Percentiles rank a stretch among this genome's conserved stretches.
Conservation (phyloP, 345 rosid genomes). For the Alliaria petiolata region DNA sequence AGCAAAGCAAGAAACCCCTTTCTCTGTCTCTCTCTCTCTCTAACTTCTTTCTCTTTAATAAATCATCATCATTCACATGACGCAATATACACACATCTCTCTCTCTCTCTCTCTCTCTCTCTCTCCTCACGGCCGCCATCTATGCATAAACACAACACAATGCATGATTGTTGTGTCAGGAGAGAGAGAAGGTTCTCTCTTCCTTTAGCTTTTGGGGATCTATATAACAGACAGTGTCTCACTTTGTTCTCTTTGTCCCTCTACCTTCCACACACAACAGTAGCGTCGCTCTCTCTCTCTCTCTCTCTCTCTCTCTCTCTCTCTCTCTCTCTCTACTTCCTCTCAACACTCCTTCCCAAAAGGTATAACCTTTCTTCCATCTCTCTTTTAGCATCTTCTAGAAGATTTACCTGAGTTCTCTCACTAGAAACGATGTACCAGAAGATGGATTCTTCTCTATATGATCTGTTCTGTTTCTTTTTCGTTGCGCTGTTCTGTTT, state of each 20-base stretch:
- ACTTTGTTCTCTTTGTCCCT: slow-evolving; percentile 54
- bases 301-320: too few species aligned
- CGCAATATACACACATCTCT: slow-evolving; percentile 39
- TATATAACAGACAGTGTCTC: slow-evolving; percentile 48
- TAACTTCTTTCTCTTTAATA: slow-evolving; percentile 17
- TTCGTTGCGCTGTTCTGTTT: not conserved
- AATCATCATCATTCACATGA: slow-evolving; percentile 64
- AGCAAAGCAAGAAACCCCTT: slow-evolving; percentile 25
- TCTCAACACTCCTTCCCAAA: slow-evolving; percentile 44
- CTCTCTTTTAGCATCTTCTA: not conserved
- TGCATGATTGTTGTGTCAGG: slow-evolving; percentile 94
- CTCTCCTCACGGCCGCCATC: slow-evolving; percentile 83
- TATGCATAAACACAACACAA: slow-evolving; percentile 54
- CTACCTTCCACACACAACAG: slow-evolving; percentile 30
- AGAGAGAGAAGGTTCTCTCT: slow-evolving; percentile 40
- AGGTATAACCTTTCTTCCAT: slow-evolving; percentile 25
- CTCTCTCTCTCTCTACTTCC: too few species aligned
- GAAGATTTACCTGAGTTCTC: not conserved
- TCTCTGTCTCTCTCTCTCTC: not conserved
- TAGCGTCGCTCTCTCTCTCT: slow-evolving; percentile 11
- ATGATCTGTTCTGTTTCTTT: too few species aligned
- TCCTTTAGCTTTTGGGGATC: slow-evolving; percentile 38
- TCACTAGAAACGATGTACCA: not conserved
- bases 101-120: too few species aligned
- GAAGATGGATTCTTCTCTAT: too few species aligned